Evolutionary conservation across 257 asterid species (phyloP).

Genomic region (Jasminum sambac): DNA sequence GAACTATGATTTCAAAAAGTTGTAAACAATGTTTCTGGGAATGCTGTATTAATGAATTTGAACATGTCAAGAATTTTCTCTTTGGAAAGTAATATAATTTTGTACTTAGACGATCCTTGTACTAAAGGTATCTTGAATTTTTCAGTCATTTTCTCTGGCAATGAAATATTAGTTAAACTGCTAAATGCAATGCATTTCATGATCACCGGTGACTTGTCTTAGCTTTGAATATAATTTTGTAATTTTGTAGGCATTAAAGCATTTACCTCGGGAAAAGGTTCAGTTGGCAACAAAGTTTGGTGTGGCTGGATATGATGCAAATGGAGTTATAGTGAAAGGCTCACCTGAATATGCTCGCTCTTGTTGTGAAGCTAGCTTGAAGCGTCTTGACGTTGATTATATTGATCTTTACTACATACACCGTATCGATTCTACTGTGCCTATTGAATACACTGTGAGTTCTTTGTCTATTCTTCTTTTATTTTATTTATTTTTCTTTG

Average conservation of each 20-base stretch:
- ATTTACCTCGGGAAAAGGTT: conserved; percentile 56
- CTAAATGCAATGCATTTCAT: not conserved
- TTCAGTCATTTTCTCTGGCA: too few species aligned
- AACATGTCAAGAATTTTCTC: too few species aligned
- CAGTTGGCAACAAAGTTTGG: conserved; percentile 72
- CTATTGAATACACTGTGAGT: conserved; percentile 67
- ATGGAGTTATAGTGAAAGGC: conserved; percentile 46
- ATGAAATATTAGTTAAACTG: too few species aligned
- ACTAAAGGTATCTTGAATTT: too few species aligned
- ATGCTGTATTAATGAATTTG: too few species aligned
- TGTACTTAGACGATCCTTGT: too few species aligned
- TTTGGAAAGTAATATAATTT: too few species aligned
- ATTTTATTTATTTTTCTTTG: too few species aligned
- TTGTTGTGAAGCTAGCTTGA: conserved; percentile 67
- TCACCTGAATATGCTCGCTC: conserved; percentile 57
- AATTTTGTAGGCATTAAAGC: conserved; percentile 58
- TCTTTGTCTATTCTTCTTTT: not conserved
- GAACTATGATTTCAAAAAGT: too few species aligned
- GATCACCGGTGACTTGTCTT: not conserved
- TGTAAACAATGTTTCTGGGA: too few species aligned
- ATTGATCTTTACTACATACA: conserved; percentile 62
- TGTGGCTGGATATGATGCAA: conserved; percentile 29
- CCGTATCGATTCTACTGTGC: conserved; percentile 52
- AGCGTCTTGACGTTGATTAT: conserved; percentile 55
- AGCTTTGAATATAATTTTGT: not conserved